Base-by-base conservation (phyloP, 169 alveolate genomes). In the Babesia bigemina region DNA sequence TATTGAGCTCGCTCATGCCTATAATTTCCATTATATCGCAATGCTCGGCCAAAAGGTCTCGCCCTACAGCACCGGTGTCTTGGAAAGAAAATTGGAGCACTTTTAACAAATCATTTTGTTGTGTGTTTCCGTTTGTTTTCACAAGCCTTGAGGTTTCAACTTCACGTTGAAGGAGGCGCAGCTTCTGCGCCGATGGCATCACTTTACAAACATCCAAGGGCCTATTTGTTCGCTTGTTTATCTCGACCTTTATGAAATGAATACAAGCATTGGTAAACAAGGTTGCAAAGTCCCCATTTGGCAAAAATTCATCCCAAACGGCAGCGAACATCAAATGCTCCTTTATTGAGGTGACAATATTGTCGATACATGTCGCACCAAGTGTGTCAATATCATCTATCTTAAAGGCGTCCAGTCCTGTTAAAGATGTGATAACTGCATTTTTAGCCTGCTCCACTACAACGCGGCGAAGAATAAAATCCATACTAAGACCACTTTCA, bases 111-210 rank as follows among this genome's bases (percentile, higher is more conserved):
- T 79, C 81, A 13, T 49, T 56, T 28, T 17, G 28, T 28, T 70
- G 75, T 19, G 52, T 75, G 12, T 42, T 47, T 17, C 59, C 44
- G 0, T 81, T 78, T 13, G 70, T n/a, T 48, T 75, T 70, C 44
- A 79, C 57, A 33, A 70, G 63, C 42, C 70, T 53, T n/a, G 79
- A 63, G 2, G 78, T 50, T 36, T 79, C 87, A 0, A 71, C 33
- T 79, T 79, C 87, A 13, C 87, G 74, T 49, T 79, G 87, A 4
- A 79, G 56, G 42, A 79, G 59, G 39, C 74, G 65, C 63, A 79
- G 9, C 65, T 70, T 79, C 24, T 75, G 74, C 47, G 60, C 63
- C 29, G 74, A 21, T 0, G 83, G 76, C 87, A 79, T 79, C 28
- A 79, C 70, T 44, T 36, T 29, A 47, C 69, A 70, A 6, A 60